Percentiles rank a stretch among this genome's conserved stretches.
Evolutionary conservation across 192 early-diverging fungal genomes (phyloP).

Genomic region (Coemansia sp.): DNA sequence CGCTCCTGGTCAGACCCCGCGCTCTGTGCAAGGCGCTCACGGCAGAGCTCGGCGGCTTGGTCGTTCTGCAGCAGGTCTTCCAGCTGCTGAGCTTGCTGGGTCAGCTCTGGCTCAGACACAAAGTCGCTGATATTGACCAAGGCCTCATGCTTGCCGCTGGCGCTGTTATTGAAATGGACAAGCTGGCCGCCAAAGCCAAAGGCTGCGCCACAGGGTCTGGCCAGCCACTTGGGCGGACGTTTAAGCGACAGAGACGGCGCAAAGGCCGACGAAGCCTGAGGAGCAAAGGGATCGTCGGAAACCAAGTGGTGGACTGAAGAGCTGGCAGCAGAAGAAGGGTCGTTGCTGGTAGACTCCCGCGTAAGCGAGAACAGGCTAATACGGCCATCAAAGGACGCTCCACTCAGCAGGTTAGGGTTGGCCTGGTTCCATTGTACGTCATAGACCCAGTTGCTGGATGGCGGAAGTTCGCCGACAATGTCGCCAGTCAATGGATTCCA

Average conservation of each 20-base stretch:
- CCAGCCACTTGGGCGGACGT: constrained; percentile 93
- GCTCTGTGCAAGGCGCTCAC: constrained; percentile 32
- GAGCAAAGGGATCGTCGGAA: constrained; percentile 80
- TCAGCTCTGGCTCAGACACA: constrained; percentile 70
- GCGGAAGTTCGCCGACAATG: constrained; percentile 84
- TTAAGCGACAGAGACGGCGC: constrained; percentile 60
- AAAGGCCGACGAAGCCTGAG: constrained; percentile 31
- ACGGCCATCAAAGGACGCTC: constrained; percentile 91
- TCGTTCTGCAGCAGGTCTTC: constrained; percentile 62
- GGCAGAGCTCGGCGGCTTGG: constrained; percentile 49
- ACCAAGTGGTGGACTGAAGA: too few species aligned
- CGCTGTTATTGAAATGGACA: constrained; percentile 63
- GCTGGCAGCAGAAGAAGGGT: constrained; percentile 29
- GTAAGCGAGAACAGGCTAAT: constrained; percentile 76
- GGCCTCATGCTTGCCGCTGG: constrained; percentile 10
- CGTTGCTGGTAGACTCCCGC: constrained; percentile 3
- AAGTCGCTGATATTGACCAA: constrained; percentile 63
- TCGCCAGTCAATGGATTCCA: constrained; percentile 86
- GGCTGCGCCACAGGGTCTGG: constrained; percentile 75
- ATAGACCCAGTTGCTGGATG: constrained; percentile 88
- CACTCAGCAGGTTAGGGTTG: constrained; percentile 87
- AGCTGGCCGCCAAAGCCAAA: constrained; percentile 93
- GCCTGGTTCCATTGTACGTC: constrained; percentile 93
- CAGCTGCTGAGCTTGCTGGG: constrained; percentile 65
- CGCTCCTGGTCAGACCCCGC: constrained; percentile 31